These are phyloP conservation scores for Jasminum sambac DNA, from an alignment of 257 asterid genomes.

Conservation along the genomic window DNA sequence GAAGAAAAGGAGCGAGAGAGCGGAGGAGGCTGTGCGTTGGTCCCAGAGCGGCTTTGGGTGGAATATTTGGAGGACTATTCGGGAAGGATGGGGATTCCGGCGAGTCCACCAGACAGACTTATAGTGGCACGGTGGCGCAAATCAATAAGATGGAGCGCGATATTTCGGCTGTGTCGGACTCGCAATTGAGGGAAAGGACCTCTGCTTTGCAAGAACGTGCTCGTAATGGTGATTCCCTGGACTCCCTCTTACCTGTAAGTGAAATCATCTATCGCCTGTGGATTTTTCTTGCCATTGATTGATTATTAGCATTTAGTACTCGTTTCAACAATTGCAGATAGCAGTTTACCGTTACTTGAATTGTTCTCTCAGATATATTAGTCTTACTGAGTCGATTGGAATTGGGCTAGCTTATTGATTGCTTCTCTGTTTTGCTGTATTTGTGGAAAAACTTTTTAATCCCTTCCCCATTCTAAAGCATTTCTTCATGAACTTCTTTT, in stretches of 20 bases:
- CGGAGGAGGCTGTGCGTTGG: conserved; percentile 21
- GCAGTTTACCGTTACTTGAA: neutral
- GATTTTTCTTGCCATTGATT: neutral
- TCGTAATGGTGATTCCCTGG: conserved; percentile 61
- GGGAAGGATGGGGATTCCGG: conserved; percentile 66
- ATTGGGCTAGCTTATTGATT: neutral
- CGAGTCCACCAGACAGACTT: conserved; percentile 74
- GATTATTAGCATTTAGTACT: neutral
- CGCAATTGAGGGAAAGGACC: conserved; percentile 76
- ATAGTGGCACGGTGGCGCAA: conserved; percentile 53
- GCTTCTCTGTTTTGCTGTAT: neutral
- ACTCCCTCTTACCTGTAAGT: conserved; percentile 87
- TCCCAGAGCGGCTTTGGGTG: conserved; percentile 71
- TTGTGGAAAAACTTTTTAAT: neutral
- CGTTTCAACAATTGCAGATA: neutral
- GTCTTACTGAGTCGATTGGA: neutral
- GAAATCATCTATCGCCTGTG: neutral
- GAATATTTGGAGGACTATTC: conserved; percentile 83
- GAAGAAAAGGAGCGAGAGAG: conserved; percentile 22
- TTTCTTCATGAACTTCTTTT: neutral
- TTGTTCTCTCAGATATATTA: neutral
- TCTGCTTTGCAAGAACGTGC: conserved; percentile 67
- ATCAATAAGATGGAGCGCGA: conserved; percentile 72
- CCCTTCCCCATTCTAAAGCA: no score
- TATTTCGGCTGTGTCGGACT: conserved; percentile 73